Evolutionary conservation across 2,329 filamentous ascomycete genomes (phyloP).

Genomic region (Calonectria montana): DNA sequence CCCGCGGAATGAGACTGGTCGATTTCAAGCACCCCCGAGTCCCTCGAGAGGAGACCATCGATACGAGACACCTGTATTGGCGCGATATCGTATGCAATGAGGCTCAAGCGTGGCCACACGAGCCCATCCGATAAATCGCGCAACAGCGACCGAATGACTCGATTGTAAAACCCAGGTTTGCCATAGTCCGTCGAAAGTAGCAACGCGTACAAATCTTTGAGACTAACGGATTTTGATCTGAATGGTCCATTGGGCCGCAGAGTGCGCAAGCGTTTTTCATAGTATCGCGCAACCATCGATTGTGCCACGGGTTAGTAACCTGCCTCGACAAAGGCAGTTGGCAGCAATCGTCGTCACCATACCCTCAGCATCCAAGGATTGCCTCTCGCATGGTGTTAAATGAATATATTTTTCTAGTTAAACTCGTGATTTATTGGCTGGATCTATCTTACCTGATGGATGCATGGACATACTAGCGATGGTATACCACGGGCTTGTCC

Average conservation of each 20-base stretch:
- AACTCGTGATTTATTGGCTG: neutral
- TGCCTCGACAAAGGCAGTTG: neutral
- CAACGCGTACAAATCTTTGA: neutral
- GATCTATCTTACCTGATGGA: neutral
- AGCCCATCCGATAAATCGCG: neutral
- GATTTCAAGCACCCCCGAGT: neutral
- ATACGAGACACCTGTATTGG: neutral
- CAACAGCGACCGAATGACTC: neutral
- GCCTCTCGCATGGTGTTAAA: neutral
- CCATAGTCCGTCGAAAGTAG: neutral
- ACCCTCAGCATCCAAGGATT: neutral
- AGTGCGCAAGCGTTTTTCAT: neutral
- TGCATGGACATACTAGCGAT: neutral
- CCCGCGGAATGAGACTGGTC: neutral
- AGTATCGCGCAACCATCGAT: neutral
- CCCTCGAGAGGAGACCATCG: neutral
- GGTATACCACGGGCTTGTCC: neutral
- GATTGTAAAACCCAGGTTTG: neutral
- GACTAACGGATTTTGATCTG: neutral
- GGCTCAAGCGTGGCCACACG: neutral
- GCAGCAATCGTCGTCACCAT: neutral
- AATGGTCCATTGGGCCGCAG: neutral
- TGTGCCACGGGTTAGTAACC: neutral
- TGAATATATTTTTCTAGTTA: neutral
- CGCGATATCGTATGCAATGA: neutral